Percentiles rank a stretch among this genome's conserved stretches.
phyloP scores from a whole-genome alignment of 768 basidiomycete species.

The Pholiota microspora region DNA sequence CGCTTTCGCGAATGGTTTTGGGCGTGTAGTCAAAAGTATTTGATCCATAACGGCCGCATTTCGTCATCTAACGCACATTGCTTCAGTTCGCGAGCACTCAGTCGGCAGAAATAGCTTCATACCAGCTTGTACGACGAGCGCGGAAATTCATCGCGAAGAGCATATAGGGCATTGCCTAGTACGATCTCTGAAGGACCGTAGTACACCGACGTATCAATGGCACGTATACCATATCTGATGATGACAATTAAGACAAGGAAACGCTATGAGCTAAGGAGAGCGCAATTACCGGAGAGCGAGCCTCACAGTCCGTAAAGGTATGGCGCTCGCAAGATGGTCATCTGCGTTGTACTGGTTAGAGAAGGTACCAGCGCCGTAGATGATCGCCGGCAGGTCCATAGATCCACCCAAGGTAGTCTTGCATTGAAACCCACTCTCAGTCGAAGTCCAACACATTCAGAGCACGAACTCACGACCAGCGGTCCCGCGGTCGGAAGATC shows the following conservation, averaged over 20 bases:
- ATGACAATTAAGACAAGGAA: constrained; percentile 8
- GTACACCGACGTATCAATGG: constrained; percentile 81
- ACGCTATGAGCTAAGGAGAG: not conserved
- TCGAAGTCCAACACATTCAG: not conserved
- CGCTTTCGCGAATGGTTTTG: constrained; percentile 58
- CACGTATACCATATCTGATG: constrained; percentile 71
- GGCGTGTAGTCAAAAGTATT: constrained; percentile 76
- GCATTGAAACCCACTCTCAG: not conserved
- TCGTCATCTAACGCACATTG: constrained; percentile 61
- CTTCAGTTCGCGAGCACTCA: not conserved
- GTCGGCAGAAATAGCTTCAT: constrained; percentile 14
- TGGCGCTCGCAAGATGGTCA: constrained; percentile 50
- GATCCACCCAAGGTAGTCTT: constrained; percentile 33
- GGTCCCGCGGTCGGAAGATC: constrained; percentile 36
- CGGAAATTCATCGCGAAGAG: constrained; percentile 67
- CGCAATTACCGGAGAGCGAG: constrained; percentile 68
- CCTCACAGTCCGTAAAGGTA: constrained; percentile 65
- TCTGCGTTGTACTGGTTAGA: constrained; percentile 66
- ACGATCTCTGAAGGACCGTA: constrained; percentile 82
- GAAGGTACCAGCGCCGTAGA: constrained; percentile 74
- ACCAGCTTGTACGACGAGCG: constrained; percentile 78
- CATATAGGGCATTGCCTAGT: constrained; percentile 61
- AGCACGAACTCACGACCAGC: constrained; percentile 34
- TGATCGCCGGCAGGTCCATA: constrained; percentile 43
- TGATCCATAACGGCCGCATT: constrained; percentile 76